These are phyloP conservation scores for Phytophthora europaea DNA, from an alignment of 352 stramenopile genomes.

Conservation along the genomic window DNA sequence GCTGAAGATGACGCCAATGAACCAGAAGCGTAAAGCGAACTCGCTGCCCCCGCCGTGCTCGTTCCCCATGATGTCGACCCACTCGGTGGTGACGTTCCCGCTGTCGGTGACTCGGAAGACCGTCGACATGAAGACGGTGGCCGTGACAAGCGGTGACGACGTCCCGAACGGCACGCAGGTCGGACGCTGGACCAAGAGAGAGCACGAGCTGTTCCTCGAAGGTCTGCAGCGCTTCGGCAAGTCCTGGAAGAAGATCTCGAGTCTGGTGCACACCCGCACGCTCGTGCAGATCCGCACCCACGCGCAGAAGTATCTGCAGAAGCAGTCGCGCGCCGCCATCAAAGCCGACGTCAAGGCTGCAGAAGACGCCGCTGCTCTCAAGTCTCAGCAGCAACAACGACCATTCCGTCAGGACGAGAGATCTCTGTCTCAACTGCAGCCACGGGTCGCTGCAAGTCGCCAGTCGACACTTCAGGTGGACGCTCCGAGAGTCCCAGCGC, in stretches of 20 bases:
- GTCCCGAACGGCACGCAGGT: slow-evolving; percentile 44
- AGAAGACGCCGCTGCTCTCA: not conserved
- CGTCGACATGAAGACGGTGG: slow-evolving; percentile 5
- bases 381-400: not conserved
- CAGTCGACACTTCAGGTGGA: slow-evolving; percentile 2
- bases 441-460: not conserved
- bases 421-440: slow-evolving; percentile 10
- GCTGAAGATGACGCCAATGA: slow-evolving; percentile 7
- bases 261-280: slow-evolving; percentile 80
- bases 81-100: slow-evolving; percentile 8
- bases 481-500: not conserved
- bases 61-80: slow-evolving; percentile 9
- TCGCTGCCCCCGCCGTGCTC: not conserved
- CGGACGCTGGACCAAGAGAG: slow-evolving; percentile 91
- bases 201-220: slow-evolving; percentile 92
- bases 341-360: slow-evolving; percentile 47
- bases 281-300: slow-evolving; percentile 97
- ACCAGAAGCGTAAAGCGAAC: slow-evolving; percentile 22
- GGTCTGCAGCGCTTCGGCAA: slow-evolving; percentile 88
- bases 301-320: slow-evolving; percentile 97
- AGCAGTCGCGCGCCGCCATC: slow-evolving; percentile 73
- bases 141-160: not conserved
- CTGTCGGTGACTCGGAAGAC: slow-evolving; percentile 9
- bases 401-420: slow-evolving; percentile 3
- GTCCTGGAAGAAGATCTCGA: slow-evolving; percentile 94